A percentile compares a stretch with the other conserved stretches of the same genome.
Evolutionary conservation across 371 early-diverging fungal genomes (phyloP).

Genomic region (Zychaea mexicana): DNA sequence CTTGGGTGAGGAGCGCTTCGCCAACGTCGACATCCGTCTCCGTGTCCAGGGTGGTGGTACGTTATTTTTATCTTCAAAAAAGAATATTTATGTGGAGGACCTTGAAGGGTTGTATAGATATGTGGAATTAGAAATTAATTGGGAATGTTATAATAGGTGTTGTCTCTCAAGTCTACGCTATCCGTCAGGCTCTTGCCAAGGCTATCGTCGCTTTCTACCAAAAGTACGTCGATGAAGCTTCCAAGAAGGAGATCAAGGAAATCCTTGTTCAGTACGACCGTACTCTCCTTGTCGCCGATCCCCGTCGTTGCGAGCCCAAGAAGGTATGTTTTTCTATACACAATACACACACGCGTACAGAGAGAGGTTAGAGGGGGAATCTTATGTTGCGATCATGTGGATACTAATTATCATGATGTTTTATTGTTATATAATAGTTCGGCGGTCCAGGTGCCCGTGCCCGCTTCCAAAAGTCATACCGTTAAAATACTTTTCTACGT

Average conservation of each 20-base stretch:
- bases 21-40: constrained; percentile 94
- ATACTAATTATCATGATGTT: not conserved
- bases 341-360: too few relatives aligned
- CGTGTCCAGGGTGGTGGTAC: constrained; percentile 95
- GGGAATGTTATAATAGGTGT: constrained; percentile 37
- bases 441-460: constrained; percentile 99
- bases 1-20: constrained; percentile 93
- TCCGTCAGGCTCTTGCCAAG: constrained; percentile 99
- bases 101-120: too few relatives aligned
- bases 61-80: constrained; percentile 2
- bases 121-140: not conserved
- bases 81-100: not conserved
- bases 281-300: constrained; percentile 97
- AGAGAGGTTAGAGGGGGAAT: too few relatives aligned
- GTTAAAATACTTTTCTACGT: constrained; percentile 58
- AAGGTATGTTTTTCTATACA: constrained; percentile 50
- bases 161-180: constrained; percentile 95
- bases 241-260: constrained; percentile 98
- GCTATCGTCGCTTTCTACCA: constrained; percentile 98
- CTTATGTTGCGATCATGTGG: too few relatives aligned
- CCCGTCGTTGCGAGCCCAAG: constrained; percentile 99
- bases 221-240: constrained; percentile 97
- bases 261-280: constrained; percentile 94
- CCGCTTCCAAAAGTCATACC: constrained; percentile 96
- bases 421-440: constrained; percentile 54